A percentile compares a stretch with the other conserved stretches of the same genome.
Evolutionary conservation across 2,329 filamentous ascomycete genomes (phyloP).

Genomic region (Lomentospora prolificans): DNA sequence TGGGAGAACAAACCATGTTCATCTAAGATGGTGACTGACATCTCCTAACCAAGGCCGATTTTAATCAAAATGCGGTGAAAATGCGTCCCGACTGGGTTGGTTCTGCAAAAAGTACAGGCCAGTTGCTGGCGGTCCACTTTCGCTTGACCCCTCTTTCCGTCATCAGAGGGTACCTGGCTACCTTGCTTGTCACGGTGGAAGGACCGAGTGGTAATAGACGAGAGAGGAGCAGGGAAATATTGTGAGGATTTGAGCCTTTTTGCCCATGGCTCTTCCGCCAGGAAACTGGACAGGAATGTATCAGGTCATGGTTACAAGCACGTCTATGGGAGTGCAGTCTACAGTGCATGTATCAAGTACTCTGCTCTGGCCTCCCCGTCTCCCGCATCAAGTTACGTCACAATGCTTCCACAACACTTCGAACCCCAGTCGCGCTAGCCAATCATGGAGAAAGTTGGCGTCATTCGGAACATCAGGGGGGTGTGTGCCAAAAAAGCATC

Average conservation of each 20-base stretch:
- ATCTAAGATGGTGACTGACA: too few species aligned
- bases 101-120: too few species aligned
- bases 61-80: not conserved
- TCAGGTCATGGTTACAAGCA: not conserved
- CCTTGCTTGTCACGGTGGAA: not conserved
- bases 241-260: not conserved
- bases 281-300: not conserved
- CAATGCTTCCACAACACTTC: not conserved
- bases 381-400: constrained; percentile 6
- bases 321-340: not conserved
- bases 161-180: not conserved
- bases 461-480: constrained; percentile 3
- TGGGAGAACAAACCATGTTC: too few species aligned
- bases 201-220: not conserved
- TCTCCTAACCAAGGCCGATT: not conserved
- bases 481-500: not conserved
- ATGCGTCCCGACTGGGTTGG: too few species aligned
- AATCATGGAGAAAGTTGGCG: constrained; percentile 4
- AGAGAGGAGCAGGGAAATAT: not conserved
- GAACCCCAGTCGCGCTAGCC: constrained; percentile 5
- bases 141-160: not conserved
- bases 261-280: not conserved
- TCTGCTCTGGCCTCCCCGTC: not conserved
- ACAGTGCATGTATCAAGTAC: too few species aligned
- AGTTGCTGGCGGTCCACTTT: not conserved